These are phyloP conservation scores for Gracilaria gracilis DNA, from an alignment of 23 red algal species.

Conservation along the genomic window DNA sequence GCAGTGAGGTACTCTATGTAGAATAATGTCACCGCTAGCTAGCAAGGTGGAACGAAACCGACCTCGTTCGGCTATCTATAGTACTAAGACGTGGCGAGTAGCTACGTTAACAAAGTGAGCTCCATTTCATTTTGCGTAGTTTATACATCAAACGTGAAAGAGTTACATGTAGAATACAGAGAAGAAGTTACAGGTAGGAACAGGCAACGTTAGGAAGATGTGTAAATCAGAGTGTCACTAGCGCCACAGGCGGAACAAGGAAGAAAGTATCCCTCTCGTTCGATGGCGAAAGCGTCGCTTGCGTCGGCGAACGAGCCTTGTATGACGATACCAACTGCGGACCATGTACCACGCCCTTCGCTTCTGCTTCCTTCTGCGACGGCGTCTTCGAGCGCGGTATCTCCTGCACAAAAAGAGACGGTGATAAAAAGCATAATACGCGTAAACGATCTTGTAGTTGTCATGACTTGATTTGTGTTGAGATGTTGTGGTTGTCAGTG, in stretches of 20 bases:
- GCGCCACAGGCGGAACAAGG: not conserved
- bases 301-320: not conserved
- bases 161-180: not conserved
- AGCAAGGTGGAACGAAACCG: too few species aligned
- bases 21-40: too few species aligned
- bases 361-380: not conserved
- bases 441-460: not conserved
- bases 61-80: not conserved
- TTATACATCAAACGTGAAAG: too few species aligned
- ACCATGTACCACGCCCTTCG: not conserved
- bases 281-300: conserved; percentile 14
- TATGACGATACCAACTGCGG: not conserved
- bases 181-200: not conserved
- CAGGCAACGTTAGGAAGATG: not conserved
- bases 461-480: not conserved
- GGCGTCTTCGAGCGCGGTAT: not conserved
- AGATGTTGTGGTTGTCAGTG: not conserved
- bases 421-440: not conserved
- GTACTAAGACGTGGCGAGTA: too few species aligned
- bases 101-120: too few species aligned
- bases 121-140: too few species aligned
- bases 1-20: too few species aligned
- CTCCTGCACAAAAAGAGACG: not conserved
- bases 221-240: not conserved
- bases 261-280: not conserved